Conservation (phyloP, 371 early-diverging fungal genomes). For the Mucor lusitanicus region DNA sequence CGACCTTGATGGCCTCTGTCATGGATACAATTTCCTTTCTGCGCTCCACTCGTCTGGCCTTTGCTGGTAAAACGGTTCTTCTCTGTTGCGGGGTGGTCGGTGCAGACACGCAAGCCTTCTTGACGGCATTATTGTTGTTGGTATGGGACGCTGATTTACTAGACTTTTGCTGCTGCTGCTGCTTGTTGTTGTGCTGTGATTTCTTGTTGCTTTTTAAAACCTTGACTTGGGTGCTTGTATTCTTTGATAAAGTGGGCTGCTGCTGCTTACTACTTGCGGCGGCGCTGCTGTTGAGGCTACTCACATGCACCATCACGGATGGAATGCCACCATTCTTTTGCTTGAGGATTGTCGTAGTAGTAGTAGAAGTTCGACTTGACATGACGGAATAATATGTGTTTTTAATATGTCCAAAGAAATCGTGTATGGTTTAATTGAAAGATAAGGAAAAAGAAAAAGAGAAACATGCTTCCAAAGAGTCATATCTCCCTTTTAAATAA, state of each 20-base stretch:
- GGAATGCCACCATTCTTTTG: neutral
- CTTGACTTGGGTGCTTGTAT: neutral
- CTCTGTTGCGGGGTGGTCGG: conserved; percentile 24
- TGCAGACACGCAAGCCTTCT: conserved; percentile 11
- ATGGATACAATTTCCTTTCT: conserved; percentile 24
- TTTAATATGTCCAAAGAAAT: neutral
- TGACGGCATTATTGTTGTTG: neutral
- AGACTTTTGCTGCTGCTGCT: neutral
- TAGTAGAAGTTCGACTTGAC: neutral
- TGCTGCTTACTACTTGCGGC: neutral
- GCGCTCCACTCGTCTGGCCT: conserved; percentile 23
- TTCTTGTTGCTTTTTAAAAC: neutral
- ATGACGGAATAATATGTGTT: neutral
- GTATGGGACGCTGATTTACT: neutral
- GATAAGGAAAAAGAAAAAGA: neutral
- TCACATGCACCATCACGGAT: neutral
- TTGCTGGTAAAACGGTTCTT: conserved; percentile 19
- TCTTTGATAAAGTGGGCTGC: neutral
- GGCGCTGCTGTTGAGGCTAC: neutral
- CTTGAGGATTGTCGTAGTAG: neutral
- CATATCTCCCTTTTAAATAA: neutral
- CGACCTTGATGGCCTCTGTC: conserved; percentile 13
- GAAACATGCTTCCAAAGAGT: neutral
- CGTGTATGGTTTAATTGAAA: neutral
- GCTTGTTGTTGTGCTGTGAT: neutral